A percentile compares a stretch with the other conserved stretches of the same genome.
Evolutionary conservation across 306 rosid genomes (phyloP).

Genomic region (Vicia villosa): DNA sequence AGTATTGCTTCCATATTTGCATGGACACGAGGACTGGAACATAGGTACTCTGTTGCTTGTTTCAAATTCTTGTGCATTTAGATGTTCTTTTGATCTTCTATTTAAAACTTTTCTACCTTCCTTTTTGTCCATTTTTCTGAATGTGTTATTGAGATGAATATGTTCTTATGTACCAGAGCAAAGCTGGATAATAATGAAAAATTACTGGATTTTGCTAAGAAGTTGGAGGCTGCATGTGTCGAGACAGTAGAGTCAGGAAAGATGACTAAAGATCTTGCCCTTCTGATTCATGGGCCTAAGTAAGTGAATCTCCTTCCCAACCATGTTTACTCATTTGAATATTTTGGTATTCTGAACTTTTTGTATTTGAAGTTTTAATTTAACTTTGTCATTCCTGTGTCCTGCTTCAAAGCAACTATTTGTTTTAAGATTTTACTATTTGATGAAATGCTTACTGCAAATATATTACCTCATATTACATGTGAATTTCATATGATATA

Average conservation of each 20-base stretch:
- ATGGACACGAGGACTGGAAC: slow-evolving; percentile 95
- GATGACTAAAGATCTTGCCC: slow-evolving; percentile 98
- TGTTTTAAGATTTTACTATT: background rate
- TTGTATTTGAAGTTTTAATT: background rate
- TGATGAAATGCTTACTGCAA: background rate
- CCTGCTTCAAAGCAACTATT: slow-evolving; percentile 9
- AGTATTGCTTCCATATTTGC: slow-evolving; percentile 99
- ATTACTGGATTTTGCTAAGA: slow-evolving; percentile 70
- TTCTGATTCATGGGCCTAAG: slow-evolving; percentile 88
- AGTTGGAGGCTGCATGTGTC: slow-evolving; percentile 88
- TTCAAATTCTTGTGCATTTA: slow-evolving; percentile 14
- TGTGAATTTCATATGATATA: slow-evolving; percentile 1
- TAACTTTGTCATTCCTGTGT: slow-evolving; percentile 18
- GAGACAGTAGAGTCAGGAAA: slow-evolving; percentile 88
- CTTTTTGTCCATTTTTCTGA: background rate
- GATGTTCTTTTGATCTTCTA: background rate
- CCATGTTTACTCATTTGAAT: slow-evolving; percentile 3
- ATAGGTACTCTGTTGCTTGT: slow-evolving; percentile 60
- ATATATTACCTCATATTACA: background rate
- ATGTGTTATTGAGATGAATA: slow-evolving; percentile 1
- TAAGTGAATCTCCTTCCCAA: slow-evolving; percentile 44
- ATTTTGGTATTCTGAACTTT: background rate
- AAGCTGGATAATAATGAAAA: slow-evolving; percentile 75
- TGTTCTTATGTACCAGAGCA: slow-evolving; percentile 60
- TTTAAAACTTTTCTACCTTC: background rate